These are phyloP conservation scores for Malassezia equina DNA, from an alignment of 1,284 basidiomycete genomes.

Conservation along the genomic window DNA sequence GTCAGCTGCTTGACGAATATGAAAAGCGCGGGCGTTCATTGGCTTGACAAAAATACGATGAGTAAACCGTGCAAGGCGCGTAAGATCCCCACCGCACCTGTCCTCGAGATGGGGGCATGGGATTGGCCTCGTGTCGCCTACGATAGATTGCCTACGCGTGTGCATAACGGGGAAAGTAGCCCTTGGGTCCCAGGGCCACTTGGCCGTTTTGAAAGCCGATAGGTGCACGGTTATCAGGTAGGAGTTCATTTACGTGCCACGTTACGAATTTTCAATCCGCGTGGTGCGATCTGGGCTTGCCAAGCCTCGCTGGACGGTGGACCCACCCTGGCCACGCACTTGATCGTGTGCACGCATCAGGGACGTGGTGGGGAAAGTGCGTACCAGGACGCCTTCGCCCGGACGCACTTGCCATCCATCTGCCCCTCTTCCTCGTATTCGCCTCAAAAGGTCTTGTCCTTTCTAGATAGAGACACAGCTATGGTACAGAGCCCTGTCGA, in stretches of 20 bases:
- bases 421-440: background rate
- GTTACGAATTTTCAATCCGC: background rate
- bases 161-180: background rate
- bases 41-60: background rate
- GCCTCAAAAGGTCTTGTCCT: background rate
- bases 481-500: slow-evolving; percentile 2
- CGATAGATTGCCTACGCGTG: background rate
- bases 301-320: background rate
- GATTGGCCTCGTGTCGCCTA: background rate
- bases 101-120: background rate
- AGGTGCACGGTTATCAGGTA: background rate
- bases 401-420: too few relatives aligned
- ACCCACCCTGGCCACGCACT: too few relatives aligned
- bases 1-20: background rate
- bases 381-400: too few relatives aligned
- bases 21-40: background rate
- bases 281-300: background rate
- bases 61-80: background rate
- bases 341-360: too few relatives aligned
- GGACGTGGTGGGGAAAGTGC: too few relatives aligned
- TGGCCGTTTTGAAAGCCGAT: too few relatives aligned
- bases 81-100: background rate
- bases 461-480: background rate
- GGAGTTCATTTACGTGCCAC: background rate
- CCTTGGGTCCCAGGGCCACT: too few relatives aligned